Evolutionary conservation across 2,329 filamentous ascomycete genomes (phyloP).

Genomic region (Myriosclerotinia duriaeana): DNA sequence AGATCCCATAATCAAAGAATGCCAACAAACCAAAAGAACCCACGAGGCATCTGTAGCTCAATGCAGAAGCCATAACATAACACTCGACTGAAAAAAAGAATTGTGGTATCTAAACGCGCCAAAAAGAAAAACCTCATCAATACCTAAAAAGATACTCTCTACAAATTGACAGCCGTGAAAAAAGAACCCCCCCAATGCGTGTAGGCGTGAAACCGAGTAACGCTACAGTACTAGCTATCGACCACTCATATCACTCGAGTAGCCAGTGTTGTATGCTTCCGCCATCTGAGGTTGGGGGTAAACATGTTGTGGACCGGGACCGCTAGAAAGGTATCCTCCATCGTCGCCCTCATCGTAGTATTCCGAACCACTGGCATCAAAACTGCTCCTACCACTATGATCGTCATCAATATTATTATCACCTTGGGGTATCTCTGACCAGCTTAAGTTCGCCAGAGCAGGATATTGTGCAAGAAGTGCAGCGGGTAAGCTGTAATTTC

Average conservation of each 20-base stretch:
- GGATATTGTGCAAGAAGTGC: slow-evolving; percentile 91
- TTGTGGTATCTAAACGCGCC: slow-evolving; percentile 40
- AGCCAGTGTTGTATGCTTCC: slow-evolving; percentile 37
- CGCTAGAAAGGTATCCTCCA: slow-evolving; percentile 60
- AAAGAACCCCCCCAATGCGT: too few relatives aligned
- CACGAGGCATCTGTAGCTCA: slow-evolving; percentile 3
- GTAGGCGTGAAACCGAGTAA: too few relatives aligned
- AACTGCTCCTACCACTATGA: slow-evolving; percentile 75
- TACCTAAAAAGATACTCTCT: slow-evolving; percentile 18
- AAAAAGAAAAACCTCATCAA: slow-evolving; percentile 22
- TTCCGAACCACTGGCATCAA: slow-evolving; percentile 69
- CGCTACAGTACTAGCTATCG: slow-evolving; percentile 28
- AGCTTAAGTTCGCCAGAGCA: slow-evolving; percentile 85
- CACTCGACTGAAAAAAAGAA: slow-evolving; percentile 27
- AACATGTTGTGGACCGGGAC: slow-evolving; percentile 38
- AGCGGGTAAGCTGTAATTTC: slow-evolving; percentile 72
- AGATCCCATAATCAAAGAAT: neutral
- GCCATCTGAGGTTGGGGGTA: slow-evolving; percentile 38
- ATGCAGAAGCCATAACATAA: slow-evolving; percentile 18
- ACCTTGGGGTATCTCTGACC: slow-evolving; percentile 70
- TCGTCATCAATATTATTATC: slow-evolving; percentile 67
- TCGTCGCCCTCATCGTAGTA: slow-evolving; percentile 74
- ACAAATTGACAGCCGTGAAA: slow-evolving; percentile 16
- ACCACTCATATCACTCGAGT: slow-evolving; percentile 39
- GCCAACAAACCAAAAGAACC: neutral